phyloP scores from a whole-genome alignment of 108 stramenopile genomes.

The Conticribra weissflogii region DNA sequence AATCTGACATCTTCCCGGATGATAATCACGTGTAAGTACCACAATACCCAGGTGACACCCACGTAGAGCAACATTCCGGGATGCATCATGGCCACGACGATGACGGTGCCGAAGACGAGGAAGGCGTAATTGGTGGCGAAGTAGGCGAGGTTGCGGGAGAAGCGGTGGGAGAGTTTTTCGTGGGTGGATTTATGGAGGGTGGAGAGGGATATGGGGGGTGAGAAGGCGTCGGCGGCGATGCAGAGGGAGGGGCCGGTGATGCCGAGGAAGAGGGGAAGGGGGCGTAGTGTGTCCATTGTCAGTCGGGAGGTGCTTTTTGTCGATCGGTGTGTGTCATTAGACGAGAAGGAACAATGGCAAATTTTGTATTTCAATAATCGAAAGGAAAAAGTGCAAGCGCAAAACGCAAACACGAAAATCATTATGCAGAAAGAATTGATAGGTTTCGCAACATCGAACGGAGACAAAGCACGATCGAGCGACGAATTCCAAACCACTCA shows the following conservation, averaged over 20 bases:
- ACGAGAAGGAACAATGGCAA: no score
- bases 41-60: slow-evolving; percentile 62
- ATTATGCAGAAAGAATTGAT: background rate
- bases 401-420: no score
- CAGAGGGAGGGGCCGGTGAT: slow-evolving; percentile 70
- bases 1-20: slow-evolving; percentile 65
- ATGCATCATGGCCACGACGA: slow-evolving; percentile 85
- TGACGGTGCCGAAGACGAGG: slow-evolving; percentile 58
- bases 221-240: slow-evolving; percentile 79
- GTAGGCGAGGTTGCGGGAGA: slow-evolving; percentile 75
- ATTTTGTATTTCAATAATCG: background rate
- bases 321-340: no score
- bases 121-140: slow-evolving; percentile 88
- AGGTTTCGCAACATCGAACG: background rate
- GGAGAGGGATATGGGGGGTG: slow-evolving; percentile 55
- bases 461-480: background rate
- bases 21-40: slow-evolving; percentile 67
- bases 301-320: slow-evolving; percentile 57
- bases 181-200: slow-evolving; percentile 61
- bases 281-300: slow-evolving; percentile 76
- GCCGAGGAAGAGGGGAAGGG: slow-evolving; percentile 73
- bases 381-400: background rate
- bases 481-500: slow-evolving; percentile 5
- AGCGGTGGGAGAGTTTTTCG: slow-evolving; percentile 71
- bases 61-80: slow-evolving; percentile 77